A percentile compares a stretch with the other conserved stretches of the same genome.
Conservation (phyloP, 371 early-diverging fungal genomes). For the Fennellomyces sp. region DNA sequence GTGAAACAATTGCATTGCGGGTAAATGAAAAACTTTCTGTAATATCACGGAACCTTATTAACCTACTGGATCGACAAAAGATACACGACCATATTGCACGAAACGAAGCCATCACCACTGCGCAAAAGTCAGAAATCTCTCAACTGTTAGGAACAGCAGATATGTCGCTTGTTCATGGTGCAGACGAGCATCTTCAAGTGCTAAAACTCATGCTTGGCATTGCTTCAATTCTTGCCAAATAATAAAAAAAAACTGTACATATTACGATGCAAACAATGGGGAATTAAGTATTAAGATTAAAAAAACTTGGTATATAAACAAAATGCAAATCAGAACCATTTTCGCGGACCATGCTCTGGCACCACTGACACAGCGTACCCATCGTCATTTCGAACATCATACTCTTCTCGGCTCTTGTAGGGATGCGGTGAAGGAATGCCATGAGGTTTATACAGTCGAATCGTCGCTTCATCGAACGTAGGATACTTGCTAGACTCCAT, state of each 20-base stretch:
- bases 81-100: slow-evolving; percentile 66
- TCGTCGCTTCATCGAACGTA: not conserved
- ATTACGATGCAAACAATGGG: no score
- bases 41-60: not conserved
- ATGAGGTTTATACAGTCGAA: not conserved
- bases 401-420: no score
- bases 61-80: slow-evolving; percentile 8
- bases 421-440: not conserved
- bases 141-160: slow-evolving; percentile 46
- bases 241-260: slow-evolving; percentile 7
- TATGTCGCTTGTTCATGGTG: slow-evolving; percentile 80
- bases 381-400: not conserved
- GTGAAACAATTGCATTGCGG: slow-evolving; percentile 73
- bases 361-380: no score
- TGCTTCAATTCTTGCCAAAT: slow-evolving; percentile 34
- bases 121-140: slow-evolving; percentile 42
- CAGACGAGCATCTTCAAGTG: slow-evolving; percentile 89
- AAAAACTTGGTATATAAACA: no score
- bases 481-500: not conserved
- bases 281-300: no score
- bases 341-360: no score
- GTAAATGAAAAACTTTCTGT: slow-evolving; percentile 5
- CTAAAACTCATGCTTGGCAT: slow-evolving; percentile 65
- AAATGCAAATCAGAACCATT: no score
- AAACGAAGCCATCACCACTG: slow-evolving; percentile 60